These are phyloP conservation scores for Pueraria montana DNA, from an alignment of 306 rosid genomes.

Conservation along the genomic window DNA sequence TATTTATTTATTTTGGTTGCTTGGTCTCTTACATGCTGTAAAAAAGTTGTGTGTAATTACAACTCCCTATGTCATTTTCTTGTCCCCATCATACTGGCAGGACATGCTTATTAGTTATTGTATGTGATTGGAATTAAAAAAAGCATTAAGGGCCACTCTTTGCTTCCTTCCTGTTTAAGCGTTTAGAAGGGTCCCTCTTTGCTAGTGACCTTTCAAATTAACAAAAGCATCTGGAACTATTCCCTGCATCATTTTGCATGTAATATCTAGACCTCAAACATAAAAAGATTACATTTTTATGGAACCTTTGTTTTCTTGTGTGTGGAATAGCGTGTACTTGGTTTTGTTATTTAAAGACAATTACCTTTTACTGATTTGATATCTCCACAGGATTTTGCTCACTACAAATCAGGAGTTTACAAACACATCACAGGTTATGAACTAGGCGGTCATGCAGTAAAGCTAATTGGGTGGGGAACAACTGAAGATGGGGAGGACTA, in stretches of 20 bases:
- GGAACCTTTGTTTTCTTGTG: slow-evolving; percentile 3
- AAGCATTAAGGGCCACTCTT: too few species aligned
- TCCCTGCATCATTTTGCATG: not conserved
- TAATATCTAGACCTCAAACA: slow-evolving; percentile 7
- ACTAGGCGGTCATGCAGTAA: slow-evolving; percentile 97
- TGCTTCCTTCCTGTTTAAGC: slow-evolving; percentile 13
- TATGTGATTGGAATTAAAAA: not conserved
- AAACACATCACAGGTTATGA: slow-evolving; percentile 74
- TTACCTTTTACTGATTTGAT: slow-evolving; percentile 35
- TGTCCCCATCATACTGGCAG: slow-evolving; percentile 9
- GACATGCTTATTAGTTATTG: not conserved
- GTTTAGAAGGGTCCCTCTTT: slow-evolving; percentile 8
- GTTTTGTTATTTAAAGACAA: not conserved
- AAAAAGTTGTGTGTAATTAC: not conserved
- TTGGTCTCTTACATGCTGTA: slow-evolving; percentile 2
- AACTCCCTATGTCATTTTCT: slow-evolving; percentile 4
- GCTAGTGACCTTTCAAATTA: slow-evolving; percentile 24
- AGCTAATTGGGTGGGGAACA: slow-evolving; percentile 98
- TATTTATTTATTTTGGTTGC: slow-evolving; percentile 8
- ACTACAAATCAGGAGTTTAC: slow-evolving; percentile 98
- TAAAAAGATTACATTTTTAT: slow-evolving; percentile 7
- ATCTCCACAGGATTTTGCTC: slow-evolving; percentile 87
- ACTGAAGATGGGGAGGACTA: slow-evolving; percentile 82
- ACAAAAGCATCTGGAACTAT: slow-evolving; percentile 2
- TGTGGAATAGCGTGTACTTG: not conserved